These are phyloP conservation scores for Setomelanomma holmii DNA, from an alignment of 2,329 filamentous ascomycete genomes.

Conservation along the genomic window DNA sequence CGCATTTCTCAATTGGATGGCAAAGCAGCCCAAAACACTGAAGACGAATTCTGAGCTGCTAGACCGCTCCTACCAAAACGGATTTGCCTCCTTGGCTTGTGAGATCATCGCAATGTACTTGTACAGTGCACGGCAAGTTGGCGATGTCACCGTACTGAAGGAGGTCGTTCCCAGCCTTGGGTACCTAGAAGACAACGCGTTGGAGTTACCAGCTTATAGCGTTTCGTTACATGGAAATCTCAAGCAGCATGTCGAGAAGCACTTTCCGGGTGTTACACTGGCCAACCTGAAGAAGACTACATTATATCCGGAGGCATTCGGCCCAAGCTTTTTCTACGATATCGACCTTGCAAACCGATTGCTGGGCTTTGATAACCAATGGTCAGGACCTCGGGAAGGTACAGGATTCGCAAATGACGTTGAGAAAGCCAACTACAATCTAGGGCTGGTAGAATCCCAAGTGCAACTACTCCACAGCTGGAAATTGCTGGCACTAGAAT, in stretches of 20 bases:
- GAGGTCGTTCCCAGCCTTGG: slow-evolving; percentile 76
- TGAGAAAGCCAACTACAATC: slow-evolving; percentile 83
- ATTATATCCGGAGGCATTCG: slow-evolving; percentile 70
- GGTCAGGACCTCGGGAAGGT: slow-evolving; percentile 64
- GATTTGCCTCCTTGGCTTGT: slow-evolving; percentile 79
- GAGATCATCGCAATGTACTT: slow-evolving; percentile 92
- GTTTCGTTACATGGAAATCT: slow-evolving; percentile 85
- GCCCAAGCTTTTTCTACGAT: slow-evolving; percentile 84
- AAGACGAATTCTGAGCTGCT: slow-evolving; percentile 31
- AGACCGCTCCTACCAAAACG: slow-evolving; percentile 51
- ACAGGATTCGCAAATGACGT: slow-evolving; percentile 85
- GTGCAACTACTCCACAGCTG: slow-evolving; percentile 85
- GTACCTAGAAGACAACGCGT: slow-evolving; percentile 81
- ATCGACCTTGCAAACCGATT: slow-evolving; percentile 76
- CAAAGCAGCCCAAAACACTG: slow-evolving; percentile 31
- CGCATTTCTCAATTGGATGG: slow-evolving; percentile 66
- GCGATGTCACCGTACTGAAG: slow-evolving; percentile 71
- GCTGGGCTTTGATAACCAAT: slow-evolving; percentile 77
- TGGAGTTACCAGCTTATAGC: slow-evolving; percentile 84
- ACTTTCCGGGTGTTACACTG: slow-evolving; percentile 77
- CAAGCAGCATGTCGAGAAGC: slow-evolving; percentile 79
- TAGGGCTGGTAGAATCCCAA: slow-evolving; percentile 92
- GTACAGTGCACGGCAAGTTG: slow-evolving; percentile 81
- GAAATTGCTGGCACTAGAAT: slow-evolving; percentile 85
- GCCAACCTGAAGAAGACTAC: slow-evolving; percentile 80